Percentiles rank a stretch among this genome's conserved stretches.
phyloP scores from a whole-genome alignment of 352 stramenopile species.

The Phytophthora melonis region DNA sequence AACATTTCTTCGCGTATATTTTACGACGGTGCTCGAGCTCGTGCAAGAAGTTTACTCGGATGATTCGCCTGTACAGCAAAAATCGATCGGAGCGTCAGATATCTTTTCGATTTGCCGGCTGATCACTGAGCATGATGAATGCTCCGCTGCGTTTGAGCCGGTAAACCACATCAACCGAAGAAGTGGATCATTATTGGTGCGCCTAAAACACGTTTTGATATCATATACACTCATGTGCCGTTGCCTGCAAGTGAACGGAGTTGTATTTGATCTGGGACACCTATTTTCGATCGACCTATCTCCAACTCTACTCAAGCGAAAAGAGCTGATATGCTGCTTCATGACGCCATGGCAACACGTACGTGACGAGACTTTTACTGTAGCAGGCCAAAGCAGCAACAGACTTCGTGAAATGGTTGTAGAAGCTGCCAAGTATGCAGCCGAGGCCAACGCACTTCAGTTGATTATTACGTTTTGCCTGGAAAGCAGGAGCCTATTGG shows the following conservation, averaged over 20 bases:
- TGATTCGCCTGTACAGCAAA: background rate
- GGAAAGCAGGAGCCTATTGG: constrained; percentile 14
- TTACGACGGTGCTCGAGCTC: constrained; percentile 3
- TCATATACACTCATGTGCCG: constrained; percentile 40
- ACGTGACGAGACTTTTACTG: background rate
- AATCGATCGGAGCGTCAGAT: background rate
- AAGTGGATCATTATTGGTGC: background rate
- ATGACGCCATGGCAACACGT: constrained; percentile 10
- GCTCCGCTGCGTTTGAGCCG: background rate
- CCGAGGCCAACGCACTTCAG: background rate
- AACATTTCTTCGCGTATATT: constrained; percentile 32
- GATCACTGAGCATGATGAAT: constrained; percentile 25
- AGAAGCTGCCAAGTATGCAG: constrained; percentile 13
- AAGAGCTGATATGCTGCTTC: constrained; percentile 37
- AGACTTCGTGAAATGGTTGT: background rate
- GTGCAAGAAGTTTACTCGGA: constrained; percentile 7
- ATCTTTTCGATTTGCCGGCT: constrained; percentile 7
- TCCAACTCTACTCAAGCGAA: constrained; percentile 4
- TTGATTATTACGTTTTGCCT: constrained; percentile 21
- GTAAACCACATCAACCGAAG: background rate
- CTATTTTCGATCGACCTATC: constrained; percentile 2
- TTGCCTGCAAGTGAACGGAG: constrained; percentile 23
- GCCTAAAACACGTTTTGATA: constrained; percentile 29
- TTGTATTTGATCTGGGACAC: constrained; percentile 41
- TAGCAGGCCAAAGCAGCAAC: background rate